These are phyloP conservation scores for Alternaria angustiovoidea DNA, from an alignment of 2,329 filamentous ascomycete genomes.

Conservation along the genomic window DNA sequence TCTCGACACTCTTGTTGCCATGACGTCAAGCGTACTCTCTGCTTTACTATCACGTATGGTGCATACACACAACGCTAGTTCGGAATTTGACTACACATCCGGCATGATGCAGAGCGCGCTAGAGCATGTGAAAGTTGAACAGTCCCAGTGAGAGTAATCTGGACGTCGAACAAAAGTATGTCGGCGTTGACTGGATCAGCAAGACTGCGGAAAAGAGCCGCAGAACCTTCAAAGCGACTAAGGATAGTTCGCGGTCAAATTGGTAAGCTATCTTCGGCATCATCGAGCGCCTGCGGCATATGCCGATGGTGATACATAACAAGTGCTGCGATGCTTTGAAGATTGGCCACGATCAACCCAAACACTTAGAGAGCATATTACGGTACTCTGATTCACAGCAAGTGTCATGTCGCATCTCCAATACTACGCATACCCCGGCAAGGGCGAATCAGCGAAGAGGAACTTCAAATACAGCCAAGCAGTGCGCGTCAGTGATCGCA, in stretches of 20 bases:
- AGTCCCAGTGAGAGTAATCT: not conserved
- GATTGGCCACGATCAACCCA: too few species aligned
- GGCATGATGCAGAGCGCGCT: not conserved
- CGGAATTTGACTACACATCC: not conserved
- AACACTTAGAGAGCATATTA: too few species aligned
- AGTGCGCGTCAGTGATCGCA: conserved; percentile 46
- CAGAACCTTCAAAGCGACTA: not conserved
- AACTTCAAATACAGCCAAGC: conserved; percentile 47
- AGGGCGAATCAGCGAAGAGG: conserved; percentile 49
- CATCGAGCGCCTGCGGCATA: not conserved
- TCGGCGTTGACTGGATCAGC: not conserved
- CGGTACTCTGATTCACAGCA: not conserved
- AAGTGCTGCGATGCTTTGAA: not conserved
- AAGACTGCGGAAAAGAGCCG: not conserved
- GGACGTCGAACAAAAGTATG: not conserved
- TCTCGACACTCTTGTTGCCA: rapidly evolving
- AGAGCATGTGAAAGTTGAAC: not conserved
- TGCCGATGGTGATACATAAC: not conserved
- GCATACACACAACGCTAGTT: not conserved
- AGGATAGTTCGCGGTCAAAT: not conserved
- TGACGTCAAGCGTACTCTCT: too few species aligned
- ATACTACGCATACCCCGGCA: conserved; percentile 52
- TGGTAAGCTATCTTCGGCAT: not conserved
- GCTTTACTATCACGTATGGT: not conserved
- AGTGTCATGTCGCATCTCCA: conserved; percentile 27